These are phyloP conservation scores for Cercophora scortea DNA, from an alignment of 495 filamentous ascomycete species.

Conservation along the genomic window DNA sequence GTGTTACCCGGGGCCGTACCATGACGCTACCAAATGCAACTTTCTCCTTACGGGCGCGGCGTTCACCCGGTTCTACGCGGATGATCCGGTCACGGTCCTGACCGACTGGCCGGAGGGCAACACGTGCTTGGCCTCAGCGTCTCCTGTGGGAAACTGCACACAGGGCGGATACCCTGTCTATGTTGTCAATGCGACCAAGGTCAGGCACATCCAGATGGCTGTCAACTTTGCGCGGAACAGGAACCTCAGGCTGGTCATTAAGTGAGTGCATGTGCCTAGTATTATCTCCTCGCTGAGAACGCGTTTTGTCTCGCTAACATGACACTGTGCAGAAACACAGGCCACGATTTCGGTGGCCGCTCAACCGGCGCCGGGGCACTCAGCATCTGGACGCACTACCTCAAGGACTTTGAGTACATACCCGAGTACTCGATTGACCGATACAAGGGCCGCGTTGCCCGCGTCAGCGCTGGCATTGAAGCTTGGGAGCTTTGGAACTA, in stretches of 20 bases:
- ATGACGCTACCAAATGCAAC: constrained; percentile 32
- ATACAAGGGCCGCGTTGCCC: constrained; percentile 32
- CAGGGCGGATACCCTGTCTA: constrained; percentile 52
- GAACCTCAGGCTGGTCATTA: constrained; percentile 51
- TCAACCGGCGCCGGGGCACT: constrained; percentile 43
- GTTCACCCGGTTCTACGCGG: constrained; percentile 22
- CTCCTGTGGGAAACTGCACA: constrained; percentile 34
- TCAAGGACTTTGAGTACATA: constrained; percentile 36
- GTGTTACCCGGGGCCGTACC: constrained; percentile 42
- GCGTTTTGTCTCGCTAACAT: not conserved
- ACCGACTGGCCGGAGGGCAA: constrained; percentile 26
- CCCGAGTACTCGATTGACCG: constrained; percentile 26
- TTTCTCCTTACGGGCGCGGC: constrained; percentile 13
- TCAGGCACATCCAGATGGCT: constrained; percentile 45
- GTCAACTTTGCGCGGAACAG: constrained; percentile 53
- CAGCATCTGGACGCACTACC: constrained; percentile 49
- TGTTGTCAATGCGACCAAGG: constrained; percentile 46
- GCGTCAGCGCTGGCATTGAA: constrained; percentile 36
- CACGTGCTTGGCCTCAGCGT: constrained; percentile 17
- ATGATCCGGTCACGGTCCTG: constrained; percentile 26
- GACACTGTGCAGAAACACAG: constrained; percentile 46
- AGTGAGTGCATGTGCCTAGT: constrained; percentile 32
- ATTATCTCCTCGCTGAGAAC: not conserved
- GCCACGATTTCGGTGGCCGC: constrained; percentile 56
- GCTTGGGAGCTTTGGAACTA: constrained; percentile 31